A percentile compares a stretch with the other conserved stretches of the same genome.
Evolutionary conservation across 2,329 filamentous ascomycete genomes (phyloP).

Genomic region (Sarocladium strictum): DNA sequence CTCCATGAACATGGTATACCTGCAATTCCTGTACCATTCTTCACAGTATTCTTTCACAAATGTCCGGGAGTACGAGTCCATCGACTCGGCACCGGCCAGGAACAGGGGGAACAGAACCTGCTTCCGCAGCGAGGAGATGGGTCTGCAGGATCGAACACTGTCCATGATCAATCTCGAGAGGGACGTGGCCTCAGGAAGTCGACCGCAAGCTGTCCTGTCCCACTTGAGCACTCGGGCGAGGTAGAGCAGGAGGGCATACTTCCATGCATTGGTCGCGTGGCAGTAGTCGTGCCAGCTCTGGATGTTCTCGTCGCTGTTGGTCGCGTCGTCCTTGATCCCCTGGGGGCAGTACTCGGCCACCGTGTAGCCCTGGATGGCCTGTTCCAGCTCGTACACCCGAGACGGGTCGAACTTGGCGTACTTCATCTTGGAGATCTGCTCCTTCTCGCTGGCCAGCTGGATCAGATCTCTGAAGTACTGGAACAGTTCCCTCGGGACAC

Average conservation of each 20-base stretch:
- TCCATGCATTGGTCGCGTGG: constrained; percentile 28
- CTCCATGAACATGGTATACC: constrained; percentile 13
- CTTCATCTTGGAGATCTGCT: constrained; percentile 10
- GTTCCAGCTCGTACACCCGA: constrained; percentile 10
- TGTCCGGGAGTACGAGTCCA: constrained; percentile 9
- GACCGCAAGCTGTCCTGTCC: constrained; percentile 12
- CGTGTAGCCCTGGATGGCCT: constrained; percentile 8
- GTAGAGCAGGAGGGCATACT: constrained; percentile 26
- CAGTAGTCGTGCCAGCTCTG: constrained; percentile 12
- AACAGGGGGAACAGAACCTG: constrained; percentile 30
- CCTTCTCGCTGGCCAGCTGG: constrained; percentile 10
- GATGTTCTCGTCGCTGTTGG: constrained; percentile 9
- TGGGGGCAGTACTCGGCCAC: neutral
- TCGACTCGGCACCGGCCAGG: constrained; percentile 18
- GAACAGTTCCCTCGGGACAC: constrained; percentile 11
- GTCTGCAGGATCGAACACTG: constrained; percentile 22
- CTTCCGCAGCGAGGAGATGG: constrained; percentile 24
- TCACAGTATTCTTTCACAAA: constrained; percentile 11
- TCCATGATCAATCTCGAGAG: constrained; percentile 20
- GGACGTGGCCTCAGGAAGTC: constrained; percentile 15
- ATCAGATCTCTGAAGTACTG: constrained; percentile 10
- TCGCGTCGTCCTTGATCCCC: neutral
- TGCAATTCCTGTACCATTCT: constrained; percentile 11
- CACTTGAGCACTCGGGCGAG: constrained; percentile 24
- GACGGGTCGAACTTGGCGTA: constrained; percentile 11